Conservation (phyloP, 345 rosid species). For the Crucihimalaya himalaica region DNA sequence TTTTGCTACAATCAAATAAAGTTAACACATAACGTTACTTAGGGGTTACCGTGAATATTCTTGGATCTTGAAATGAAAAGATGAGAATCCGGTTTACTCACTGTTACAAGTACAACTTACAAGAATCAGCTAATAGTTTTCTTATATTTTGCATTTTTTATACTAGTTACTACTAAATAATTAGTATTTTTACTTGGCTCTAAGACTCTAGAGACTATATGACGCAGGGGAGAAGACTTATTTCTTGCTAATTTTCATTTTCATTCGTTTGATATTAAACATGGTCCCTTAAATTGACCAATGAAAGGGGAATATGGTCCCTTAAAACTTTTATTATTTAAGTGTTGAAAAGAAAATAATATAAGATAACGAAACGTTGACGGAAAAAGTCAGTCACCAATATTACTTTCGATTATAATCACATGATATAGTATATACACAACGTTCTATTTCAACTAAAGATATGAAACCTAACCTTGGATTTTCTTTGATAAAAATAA, state of each 20-base stretch:
- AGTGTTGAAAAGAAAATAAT: background rate
- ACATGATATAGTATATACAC: conserved; percentile 8
- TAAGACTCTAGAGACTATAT: background rate
- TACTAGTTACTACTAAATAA: background rate
- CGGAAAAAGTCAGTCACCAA: background rate
- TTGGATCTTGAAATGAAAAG: conserved; percentile 34
- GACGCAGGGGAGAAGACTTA: background rate
- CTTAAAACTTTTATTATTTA: background rate
- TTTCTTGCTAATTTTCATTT: conserved; percentile 5
- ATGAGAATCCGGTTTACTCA: conserved; percentile 15
- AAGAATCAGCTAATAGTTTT: background rate
- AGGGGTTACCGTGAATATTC: conserved; percentile 30
- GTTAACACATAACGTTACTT: conserved; percentile 10
- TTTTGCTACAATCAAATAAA: background rate
- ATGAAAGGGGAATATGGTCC: too few relatives aligned
- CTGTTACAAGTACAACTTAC: conserved; percentile 10
- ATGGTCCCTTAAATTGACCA: background rate
- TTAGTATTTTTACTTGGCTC: background rate
- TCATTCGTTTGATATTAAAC: background rate
- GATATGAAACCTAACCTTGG: conserved; percentile 28
- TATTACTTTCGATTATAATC: background rate
- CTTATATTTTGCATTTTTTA: background rate
- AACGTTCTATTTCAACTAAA: conserved; percentile 4
- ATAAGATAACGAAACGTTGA: background rate
- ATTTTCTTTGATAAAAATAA: background rate